A percentile compares a stretch with the other conserved stretches of the same genome.
phyloP scores from a whole-genome alignment of 257 asterid genomes.

The Solanum paucissectum region DNA sequence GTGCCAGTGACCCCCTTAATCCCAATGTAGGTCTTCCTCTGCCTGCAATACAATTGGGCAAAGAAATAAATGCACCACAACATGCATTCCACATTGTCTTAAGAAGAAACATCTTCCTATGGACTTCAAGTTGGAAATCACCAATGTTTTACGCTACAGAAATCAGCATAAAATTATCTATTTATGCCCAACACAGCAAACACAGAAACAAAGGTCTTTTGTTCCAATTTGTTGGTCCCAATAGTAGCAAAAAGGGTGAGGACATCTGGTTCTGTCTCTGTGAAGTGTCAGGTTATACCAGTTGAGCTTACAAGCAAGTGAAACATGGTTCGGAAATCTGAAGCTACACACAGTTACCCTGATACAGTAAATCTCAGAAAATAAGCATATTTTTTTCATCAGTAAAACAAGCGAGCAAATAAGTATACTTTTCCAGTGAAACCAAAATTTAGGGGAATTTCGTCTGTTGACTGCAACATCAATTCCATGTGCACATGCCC shows the following conservation, averaged over 20 bases:
- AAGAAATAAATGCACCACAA: not conserved
- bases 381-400: not conserved
- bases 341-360: not conserved
- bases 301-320: not conserved
- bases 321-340: not conserved
- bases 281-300: not conserved
- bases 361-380: not conserved
- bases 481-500: slow-evolving; percentile 75
- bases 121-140: not conserved
- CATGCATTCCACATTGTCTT: not conserved
- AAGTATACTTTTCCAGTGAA: slow-evolving; percentile 85
- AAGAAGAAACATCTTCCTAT: not conserved
- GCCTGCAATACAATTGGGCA: not conserved
- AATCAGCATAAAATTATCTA: not conserved
- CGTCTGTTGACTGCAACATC: slow-evolving; percentile 92
- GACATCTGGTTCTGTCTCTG: not conserved
- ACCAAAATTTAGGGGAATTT: slow-evolving; percentile 86
- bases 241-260: not conserved
- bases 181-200: not conserved
- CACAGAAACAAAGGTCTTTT: not conserved
- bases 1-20: not conserved
- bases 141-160: not conserved
- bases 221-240: not conserved
- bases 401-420: not conserved
- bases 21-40: not conserved